Base-by-base conservation (phyloP, 1,139 yeast species). In the Debaryomycetaceae sp. region DNA sequence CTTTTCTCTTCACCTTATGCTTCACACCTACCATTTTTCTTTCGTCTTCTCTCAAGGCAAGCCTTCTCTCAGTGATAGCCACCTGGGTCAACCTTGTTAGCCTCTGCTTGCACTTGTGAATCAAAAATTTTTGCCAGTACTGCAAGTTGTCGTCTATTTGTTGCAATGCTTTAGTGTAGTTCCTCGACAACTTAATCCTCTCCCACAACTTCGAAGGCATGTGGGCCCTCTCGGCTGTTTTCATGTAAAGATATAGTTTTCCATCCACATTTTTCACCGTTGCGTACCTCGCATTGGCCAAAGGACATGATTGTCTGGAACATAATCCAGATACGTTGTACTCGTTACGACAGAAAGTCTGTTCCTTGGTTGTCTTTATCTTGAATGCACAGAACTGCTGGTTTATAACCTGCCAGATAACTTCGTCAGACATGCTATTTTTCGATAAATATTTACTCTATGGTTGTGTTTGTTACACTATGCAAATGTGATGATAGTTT, bases 211-310 rank as follows among this genome's bases (percentile, higher is more conserved):
- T 86, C 35, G 87, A 79, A 11, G 98, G 98, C 53, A 88, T 86
- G 60, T 92, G 98, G 17, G 95, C 94, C 65, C 98, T 80, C 70
- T 92, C 98, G 2, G 95, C 96, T 1, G 98, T 92, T 62, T 92
- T 92, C 92, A 92, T 92, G 67, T 92, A 92, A 32, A 92, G 72
- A 58, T 89, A 92, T 36, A 92, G 70, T 59, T 81, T 79, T 16
- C 98, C 98, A 52, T 89, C 94, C 33, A 88, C 78, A 54, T 80
- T 83, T 55, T 92, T 85, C 38, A 92, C 95, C 0, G 98, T 92
- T 29, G 98, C 98, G 65, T 92, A 92, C 56, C 89, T 81, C 26
- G 98, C 87, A 61, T 92, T 92, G 22, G 98, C 98, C 45, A 92
- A 71, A 3, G 98, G 98, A 61, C 98, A 92, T 13, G 97, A 87